Percentiles rank a stretch among this genome's conserved stretches.
phyloP scores from a whole-genome alignment of 371 early-diverging fungal species.

The Gilbertella persicaria region DNA sequence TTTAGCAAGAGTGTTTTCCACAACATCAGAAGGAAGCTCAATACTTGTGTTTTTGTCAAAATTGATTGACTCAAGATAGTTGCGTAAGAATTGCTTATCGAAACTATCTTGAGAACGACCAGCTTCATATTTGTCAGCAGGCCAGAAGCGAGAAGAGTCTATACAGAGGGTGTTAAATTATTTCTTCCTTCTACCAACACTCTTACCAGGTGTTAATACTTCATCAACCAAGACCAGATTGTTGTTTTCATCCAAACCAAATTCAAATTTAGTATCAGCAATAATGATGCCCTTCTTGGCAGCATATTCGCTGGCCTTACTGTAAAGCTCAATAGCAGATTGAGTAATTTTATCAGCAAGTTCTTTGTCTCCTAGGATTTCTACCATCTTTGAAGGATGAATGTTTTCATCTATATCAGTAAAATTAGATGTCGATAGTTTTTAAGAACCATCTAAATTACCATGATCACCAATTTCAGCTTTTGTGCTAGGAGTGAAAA shows the following conservation, averaged over 20 bases:
- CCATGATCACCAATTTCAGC: conserved; percentile 97
- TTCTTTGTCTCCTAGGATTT: conserved; percentile 75
- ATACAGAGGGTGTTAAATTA: not conserved
- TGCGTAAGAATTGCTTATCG: conserved; percentile 96
- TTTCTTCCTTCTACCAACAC: not conserved
- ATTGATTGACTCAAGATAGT: conserved; percentile 86
- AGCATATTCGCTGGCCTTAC: conserved; percentile 77
- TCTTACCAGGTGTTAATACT: conserved; percentile 90
- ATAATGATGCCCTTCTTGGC: conserved; percentile 88
- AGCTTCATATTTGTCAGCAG: conserved; percentile 73
- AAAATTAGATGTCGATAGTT: not conserved
- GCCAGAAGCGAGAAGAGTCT: conserved; percentile 99
- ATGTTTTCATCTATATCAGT: conserved; percentile 87
- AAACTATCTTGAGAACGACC: conserved; percentile 90
- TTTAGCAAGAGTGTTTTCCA: conserved; percentile 81
- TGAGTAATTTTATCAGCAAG: conserved; percentile 42
- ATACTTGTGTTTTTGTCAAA: conserved; percentile 89
- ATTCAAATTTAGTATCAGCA: conserved; percentile 99
- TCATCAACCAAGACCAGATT: conserved; percentile 89
- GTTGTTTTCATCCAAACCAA: conserved; percentile 88
- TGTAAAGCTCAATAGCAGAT: conserved; percentile 47
- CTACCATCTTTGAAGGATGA: conserved; percentile 88
- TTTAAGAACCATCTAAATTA: conserved; percentile 24
- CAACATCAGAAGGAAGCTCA: conserved; percentile 83
- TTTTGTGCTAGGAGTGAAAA: conserved; percentile 98